Percentiles rank a stretch among this genome's conserved stretches.
phyloP scores from a whole-genome alignment of 768 basidiomycete species.

The Mycena pura region DNA sequence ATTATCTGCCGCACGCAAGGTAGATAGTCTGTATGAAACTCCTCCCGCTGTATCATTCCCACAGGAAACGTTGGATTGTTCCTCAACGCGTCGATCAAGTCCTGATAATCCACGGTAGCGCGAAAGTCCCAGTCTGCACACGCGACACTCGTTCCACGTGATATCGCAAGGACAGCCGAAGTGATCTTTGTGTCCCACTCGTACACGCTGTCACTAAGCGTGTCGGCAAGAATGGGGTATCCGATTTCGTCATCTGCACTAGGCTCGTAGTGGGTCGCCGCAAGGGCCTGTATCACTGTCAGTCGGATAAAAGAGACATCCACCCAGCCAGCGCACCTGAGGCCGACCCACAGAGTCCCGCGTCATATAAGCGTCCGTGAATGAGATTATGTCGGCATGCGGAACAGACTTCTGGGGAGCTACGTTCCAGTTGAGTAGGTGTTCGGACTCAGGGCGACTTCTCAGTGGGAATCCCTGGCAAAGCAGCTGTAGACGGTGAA shows the following conservation, averaged over 20 bases:
- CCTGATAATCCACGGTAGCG: slow-evolving; percentile 53
- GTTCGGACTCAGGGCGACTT: slow-evolving; percentile 9
- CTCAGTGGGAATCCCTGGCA: slow-evolving; percentile 39
- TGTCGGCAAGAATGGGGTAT: slow-evolving; percentile 44
- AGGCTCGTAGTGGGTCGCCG: slow-evolving; percentile 41
- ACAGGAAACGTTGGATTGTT: slow-evolving; percentile 51
- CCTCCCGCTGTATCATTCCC: slow-evolving; percentile 50
- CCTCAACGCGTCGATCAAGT: slow-evolving; percentile 53
- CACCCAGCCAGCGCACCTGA: slow-evolving; percentile 44
- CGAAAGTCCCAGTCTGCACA: slow-evolving; percentile 45
- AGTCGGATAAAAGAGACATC: not conserved
- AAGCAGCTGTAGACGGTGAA: slow-evolving; percentile 65
- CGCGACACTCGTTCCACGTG: slow-evolving; percentile 51
- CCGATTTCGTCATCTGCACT: slow-evolving; percentile 66
- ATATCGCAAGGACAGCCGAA: slow-evolving; percentile 50
- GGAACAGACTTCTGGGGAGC: slow-evolving; percentile 14
- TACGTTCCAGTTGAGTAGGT: slow-evolving; percentile 28
- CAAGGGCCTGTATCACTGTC: slow-evolving; percentile 34
- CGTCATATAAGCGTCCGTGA: slow-evolving; percentile 57
- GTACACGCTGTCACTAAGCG: slow-evolving; percentile 39
- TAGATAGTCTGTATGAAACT: slow-evolving; percentile 70
- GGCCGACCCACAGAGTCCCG: slow-evolving; percentile 40
- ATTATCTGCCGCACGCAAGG: slow-evolving; percentile 75
- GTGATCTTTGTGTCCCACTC: slow-evolving; percentile 58
- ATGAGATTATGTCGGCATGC: slow-evolving; percentile 58